Evolutionary conservation across 148 eudicot species (phyloP), one percentile per base, ranked within the genome.

Genomic region (Arctostaphylos glauca): DNA sequence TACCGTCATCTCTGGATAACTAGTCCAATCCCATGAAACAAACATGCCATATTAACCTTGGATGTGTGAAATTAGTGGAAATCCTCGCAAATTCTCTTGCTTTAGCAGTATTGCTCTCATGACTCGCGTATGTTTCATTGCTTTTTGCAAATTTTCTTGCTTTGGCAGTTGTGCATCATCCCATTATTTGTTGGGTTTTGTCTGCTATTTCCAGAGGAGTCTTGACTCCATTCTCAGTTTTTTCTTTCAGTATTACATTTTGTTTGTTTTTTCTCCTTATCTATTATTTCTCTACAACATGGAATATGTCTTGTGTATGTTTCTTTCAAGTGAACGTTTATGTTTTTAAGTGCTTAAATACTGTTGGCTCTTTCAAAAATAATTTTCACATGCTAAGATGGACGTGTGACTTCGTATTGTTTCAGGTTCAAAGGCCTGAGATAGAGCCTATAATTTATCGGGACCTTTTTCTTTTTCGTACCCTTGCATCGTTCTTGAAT

Each of bases 381-480:
- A 5, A 54, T 6, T 31, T 18, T 5, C 50, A 13, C 46, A 43
- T 44, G 49, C 70, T 68, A 38, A 25, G 49, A 70, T 58, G 58
- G 60, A 83, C 8, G 48, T 38, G 7, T n/a, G 54, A 41, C 80
- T 73, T 79, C 25, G 19, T 90, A 72, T 54, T 54, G 62, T 86
- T 86, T 55, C 91, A 96, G 99, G 99, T 96, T 71, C 99, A 88
- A 86, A 92, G 99, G 93, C 99, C 99, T 47, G 81, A 89, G 80
- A 96, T 96, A 87, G 99, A 96, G 93, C 99, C 99, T 82, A 93
- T 96, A 74, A 96, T 96, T 38, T 93, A 94, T 74, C 84, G 98
- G 80, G 99, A 96, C 85, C 95, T 96, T 78, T 96, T 96, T 81
- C 98, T 96, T 84, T 96, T 96, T 86, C 97, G 98, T 13, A 96